Evolutionary conservation across 208 protist genomes (phyloP).

Genomic region (Crithidia mellificae): DNA sequence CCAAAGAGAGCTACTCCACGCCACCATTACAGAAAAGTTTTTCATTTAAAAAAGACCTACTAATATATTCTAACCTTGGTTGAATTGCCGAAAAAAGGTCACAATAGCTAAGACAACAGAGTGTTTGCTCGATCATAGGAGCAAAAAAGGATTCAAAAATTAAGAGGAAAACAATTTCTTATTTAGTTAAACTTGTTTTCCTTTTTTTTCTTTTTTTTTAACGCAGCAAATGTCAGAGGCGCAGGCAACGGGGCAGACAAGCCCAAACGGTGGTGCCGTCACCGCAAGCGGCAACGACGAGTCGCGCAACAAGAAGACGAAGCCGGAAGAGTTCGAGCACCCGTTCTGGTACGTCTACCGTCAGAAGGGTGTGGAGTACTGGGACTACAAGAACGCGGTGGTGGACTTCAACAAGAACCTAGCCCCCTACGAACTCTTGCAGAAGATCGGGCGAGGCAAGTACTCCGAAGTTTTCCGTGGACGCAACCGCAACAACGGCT

Average conservation of each 20-base stretch:
- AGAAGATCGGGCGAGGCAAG: constrained; percentile 97
- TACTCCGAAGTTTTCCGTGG: constrained; percentile 99
- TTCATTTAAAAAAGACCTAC: too few relatives aligned
- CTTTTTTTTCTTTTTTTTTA: too few relatives aligned
- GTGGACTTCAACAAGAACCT: constrained; percentile 82
- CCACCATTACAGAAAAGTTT: too few relatives aligned
- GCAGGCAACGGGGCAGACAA: not conserved
- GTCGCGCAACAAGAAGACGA: constrained; percentile 21
- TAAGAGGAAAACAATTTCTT: too few relatives aligned
- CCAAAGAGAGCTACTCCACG: too few relatives aligned
- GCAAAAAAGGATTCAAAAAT: too few relatives aligned
- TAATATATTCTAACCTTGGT: too few relatives aligned
- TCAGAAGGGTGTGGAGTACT: constrained; percentile 88
- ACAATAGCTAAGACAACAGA: too few relatives aligned
- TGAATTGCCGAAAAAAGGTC: too few relatives aligned
- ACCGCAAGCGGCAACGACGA: constrained; percentile 10
- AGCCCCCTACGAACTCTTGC: constrained; percentile 96
- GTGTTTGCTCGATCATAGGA: too few relatives aligned
- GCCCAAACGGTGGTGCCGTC: not conserved
- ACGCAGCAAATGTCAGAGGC: constrained; percentile 18
- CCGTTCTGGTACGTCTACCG: constrained; percentile 81
- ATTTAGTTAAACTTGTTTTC: too few relatives aligned
- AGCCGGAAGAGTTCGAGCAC: constrained; percentile 50
- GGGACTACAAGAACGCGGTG: constrained; percentile 90
- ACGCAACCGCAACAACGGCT: constrained; percentile 87